Evolutionary conservation across 805 yeast species (phyloP).

Genomic region (Metschnikowia cubensis): DNA sequence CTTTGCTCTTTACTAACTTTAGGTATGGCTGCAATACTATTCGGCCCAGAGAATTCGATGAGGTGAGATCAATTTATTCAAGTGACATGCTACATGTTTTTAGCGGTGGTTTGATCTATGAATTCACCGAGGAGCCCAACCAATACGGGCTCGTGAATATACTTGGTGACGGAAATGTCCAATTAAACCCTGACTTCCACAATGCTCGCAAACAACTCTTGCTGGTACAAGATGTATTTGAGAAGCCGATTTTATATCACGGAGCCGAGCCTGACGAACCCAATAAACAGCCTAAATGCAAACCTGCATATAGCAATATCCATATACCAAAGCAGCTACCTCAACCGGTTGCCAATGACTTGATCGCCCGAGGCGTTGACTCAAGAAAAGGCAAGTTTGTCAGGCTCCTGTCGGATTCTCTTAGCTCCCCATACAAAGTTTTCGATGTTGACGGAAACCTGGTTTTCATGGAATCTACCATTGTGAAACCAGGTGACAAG

Average conservation of each 20-base stretch:
- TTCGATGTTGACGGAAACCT: conserved; percentile 40
- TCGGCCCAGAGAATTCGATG: conserved; percentile 74
- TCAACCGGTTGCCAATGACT: conserved; percentile 33
- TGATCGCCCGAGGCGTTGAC: conserved; percentile 49
- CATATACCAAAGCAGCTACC: conserved; percentile 46
- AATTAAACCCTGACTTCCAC: conserved; percentile 47
- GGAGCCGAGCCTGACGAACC: conserved; percentile 8
- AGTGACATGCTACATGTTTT: conserved; percentile 69
- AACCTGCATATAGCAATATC: conserved; percentile 29
- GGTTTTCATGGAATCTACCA: conserved; percentile 23
- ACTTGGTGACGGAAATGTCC: conserved; percentile 39
- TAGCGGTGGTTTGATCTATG: conserved; percentile 83
- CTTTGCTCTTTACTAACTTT: conserved; percentile 11
- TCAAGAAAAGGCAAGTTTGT: conserved; percentile 49
- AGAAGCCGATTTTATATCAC: conserved; percentile 20
- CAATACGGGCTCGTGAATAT: conserved; percentile 70
- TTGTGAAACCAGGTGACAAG: conserved; percentile 19
- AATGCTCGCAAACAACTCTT: conserved; percentile 47
- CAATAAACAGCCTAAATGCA: conserved; percentile 26
- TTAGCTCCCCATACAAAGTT: conserved; percentile 41
- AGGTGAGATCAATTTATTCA: conserved; percentile 66
- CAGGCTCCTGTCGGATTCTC: conserved; percentile 39
- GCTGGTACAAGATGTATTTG: conserved; percentile 25
- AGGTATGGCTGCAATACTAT: conserved; percentile 78
- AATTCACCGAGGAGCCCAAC: conserved; percentile 73